Conservation (phyloP, 441 rosid species). For the Adansonia grandidieri region DNA sequence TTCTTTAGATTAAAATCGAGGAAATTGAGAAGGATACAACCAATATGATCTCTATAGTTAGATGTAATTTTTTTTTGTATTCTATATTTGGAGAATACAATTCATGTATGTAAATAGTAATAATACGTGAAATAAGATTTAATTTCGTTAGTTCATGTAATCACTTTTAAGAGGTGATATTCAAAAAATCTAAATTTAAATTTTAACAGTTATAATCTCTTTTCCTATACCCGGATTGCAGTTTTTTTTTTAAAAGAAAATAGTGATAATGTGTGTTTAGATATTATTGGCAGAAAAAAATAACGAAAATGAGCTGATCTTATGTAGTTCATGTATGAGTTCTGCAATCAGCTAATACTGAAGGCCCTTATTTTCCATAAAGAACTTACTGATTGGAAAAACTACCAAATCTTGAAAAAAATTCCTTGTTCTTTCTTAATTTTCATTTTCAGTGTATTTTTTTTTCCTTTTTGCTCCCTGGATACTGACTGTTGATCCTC, state of each 20-base stretch:
- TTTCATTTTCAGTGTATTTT: background rate
- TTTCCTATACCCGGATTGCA: too few species aligned
- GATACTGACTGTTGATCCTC: conserved; percentile 42
- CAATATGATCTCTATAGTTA: background rate
- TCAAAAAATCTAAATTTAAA: too few species aligned
- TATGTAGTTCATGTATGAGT: background rate
- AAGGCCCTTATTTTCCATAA: too few species aligned
- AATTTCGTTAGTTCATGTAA: too few species aligned
- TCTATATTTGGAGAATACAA: background rate
- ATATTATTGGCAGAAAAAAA: too few species aligned
- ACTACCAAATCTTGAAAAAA: background rate
- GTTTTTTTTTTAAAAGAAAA: too few species aligned
- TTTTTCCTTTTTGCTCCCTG: background rate
- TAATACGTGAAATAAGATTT: too few species aligned
- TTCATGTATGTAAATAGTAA: background rate
- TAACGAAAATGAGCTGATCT: background rate
- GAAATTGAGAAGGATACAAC: background rate
- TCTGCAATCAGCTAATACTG: background rate
- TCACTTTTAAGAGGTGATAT: too few species aligned
- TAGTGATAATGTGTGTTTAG: too few species aligned
- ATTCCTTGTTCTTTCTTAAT: background rate
- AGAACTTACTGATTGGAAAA: background rate
- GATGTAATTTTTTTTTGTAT: too few species aligned
- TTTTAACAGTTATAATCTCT: too few species aligned
- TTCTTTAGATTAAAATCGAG: background rate